phyloP scores from a whole-genome alignment of 495 filamentous ascomycete genomes.

The Aspergillus homomorphus region DNA sequence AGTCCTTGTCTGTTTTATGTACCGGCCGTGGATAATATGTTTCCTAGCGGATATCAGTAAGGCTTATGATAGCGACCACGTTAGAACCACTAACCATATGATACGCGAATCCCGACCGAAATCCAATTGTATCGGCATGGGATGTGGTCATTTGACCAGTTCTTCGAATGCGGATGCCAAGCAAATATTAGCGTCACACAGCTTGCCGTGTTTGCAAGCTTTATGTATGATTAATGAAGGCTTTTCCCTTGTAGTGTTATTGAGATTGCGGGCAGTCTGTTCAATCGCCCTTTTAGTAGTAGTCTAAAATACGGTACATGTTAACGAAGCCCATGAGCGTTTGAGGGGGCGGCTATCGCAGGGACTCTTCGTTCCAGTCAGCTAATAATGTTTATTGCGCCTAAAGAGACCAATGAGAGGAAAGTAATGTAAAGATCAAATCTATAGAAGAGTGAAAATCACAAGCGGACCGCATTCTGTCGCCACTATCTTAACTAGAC shows the following conservation, averaged over 20 bases:
- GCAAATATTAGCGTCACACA: background rate
- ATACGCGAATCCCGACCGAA: too few species aligned
- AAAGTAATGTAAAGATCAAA: background rate
- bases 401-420: background rate
- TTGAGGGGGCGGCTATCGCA: background rate
- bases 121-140: too few species aligned
- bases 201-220: background rate
- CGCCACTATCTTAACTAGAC: background rate
- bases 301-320: background rate
- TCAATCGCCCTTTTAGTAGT: background rate
- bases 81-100: too few species aligned
- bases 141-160: too few species aligned
- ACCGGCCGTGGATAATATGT: too few species aligned
- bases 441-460: background rate
- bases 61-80: too few species aligned
- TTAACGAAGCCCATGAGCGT: background rate
- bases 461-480: background rate
- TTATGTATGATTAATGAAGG: background rate
- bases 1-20: too few species aligned
- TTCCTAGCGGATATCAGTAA: too few species aligned
- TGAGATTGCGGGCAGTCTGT: background rate
- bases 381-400: background rate
- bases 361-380: background rate
- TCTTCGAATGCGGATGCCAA: background rate
- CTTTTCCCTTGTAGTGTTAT: background rate